phyloP scores from a whole-genome alignment of 1,139 yeast genomes.

The Hanseniaspora gamundiae region DNA sequence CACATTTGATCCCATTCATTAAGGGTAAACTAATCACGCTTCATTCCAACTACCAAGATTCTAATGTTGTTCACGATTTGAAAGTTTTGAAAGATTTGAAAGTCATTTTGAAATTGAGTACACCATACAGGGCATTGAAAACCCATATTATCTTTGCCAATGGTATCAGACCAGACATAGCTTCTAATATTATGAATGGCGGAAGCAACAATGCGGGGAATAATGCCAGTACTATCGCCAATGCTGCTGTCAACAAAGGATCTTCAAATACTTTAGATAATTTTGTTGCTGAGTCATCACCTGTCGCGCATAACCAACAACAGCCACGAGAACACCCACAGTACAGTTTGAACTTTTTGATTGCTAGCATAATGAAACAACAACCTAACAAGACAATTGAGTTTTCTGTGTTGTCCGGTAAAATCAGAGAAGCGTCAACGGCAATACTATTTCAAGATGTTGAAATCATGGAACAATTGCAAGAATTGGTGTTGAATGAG shows the following conservation, averaged over 20 bases:
- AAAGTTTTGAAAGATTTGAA: slow-evolving; percentile 1
- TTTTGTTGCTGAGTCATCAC: too few relatives aligned
- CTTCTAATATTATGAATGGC: slow-evolving; percentile 9
- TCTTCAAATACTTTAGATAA: background rate
- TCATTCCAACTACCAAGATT: slow-evolving; percentile 34
- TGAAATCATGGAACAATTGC: too few relatives aligned
- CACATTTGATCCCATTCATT: slow-evolving; percentile 65
- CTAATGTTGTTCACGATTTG: slow-evolving; percentile 35
- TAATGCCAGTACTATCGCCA: too few relatives aligned
- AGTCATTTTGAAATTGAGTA: slow-evolving; percentile 46
- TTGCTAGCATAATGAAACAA: background rate
- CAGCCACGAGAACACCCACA: background rate
- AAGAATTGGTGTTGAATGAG: too few relatives aligned
- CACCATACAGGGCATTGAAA: slow-evolving; percentile 77
- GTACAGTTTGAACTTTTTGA: background rate
- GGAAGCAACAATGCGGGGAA: slow-evolving; percentile 1
- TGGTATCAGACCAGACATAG: slow-evolving; percentile 60
- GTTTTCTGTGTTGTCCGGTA: too few relatives aligned
- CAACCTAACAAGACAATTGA: too few relatives aligned
- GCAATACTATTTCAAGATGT: too few relatives aligned
- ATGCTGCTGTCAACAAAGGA: background rate
- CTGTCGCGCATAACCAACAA: too few relatives aligned
- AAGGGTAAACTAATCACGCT: slow-evolving; percentile 64
- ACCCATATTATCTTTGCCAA: slow-evolving; percentile 75
- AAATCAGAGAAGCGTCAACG: too few relatives aligned